Conservation (phyloP, 2,329 filamentous ascomycete genomes). For the Aspergillus aculeatus region DNA sequence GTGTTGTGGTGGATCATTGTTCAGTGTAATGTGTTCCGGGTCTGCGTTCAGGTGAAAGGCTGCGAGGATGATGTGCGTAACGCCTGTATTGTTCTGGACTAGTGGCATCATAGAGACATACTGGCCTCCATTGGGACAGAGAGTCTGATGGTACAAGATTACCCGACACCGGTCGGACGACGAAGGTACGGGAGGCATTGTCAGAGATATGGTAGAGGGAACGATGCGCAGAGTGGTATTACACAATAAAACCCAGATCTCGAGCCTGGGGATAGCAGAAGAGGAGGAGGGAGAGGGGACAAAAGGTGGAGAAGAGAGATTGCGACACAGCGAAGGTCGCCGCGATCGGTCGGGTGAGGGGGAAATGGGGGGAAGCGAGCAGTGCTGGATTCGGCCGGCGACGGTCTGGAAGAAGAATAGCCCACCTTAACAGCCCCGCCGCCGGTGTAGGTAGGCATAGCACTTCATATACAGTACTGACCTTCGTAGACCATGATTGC, state of each 20-base stretch:
- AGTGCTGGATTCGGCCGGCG: too few species aligned
- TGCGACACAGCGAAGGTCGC: background rate
- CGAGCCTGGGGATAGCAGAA: too few species aligned
- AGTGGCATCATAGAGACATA: slow-evolving; percentile 64
- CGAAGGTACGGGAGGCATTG: slow-evolving; percentile 41
- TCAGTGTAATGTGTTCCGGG: slow-evolving; percentile 69
- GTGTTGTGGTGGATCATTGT: slow-evolving; percentile 72
- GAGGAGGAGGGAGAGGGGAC: background rate
- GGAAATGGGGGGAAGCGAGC: background rate
- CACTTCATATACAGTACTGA: too few species aligned
- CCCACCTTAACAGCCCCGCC: too few species aligned
- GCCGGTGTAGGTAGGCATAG: too few species aligned
- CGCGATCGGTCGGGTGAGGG: background rate
- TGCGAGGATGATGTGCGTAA: slow-evolving; percentile 82
- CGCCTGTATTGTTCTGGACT: slow-evolving; percentile 57
- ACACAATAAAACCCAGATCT: too few species aligned
- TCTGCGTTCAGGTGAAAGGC: slow-evolving; percentile 78
- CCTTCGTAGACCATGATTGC: too few species aligned
- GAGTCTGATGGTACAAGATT: slow-evolving; percentile 63
- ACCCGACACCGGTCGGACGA: slow-evolving; percentile 35
- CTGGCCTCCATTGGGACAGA: slow-evolving; percentile 54
- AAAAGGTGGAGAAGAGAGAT: background rate
- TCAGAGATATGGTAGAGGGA: slow-evolving; percentile 1
- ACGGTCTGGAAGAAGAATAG: too few species aligned
- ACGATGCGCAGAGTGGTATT: background rate